Evolutionary conservation across 2,329 filamentous ascomycete genomes (phyloP).

Genomic region (Clarireedia monteithiana): DNA sequence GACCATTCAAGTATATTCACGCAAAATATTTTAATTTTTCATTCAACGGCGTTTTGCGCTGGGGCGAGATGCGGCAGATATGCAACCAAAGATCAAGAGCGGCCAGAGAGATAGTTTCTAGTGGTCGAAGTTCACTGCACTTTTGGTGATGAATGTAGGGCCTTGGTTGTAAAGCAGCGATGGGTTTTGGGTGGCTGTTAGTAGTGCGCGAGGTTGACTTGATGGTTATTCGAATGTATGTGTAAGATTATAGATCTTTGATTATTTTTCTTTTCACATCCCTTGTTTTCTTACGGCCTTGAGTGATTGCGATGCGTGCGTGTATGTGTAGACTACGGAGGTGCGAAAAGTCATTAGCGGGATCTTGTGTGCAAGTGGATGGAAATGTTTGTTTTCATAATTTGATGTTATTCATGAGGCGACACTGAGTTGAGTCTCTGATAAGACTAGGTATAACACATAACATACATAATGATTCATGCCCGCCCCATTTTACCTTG

Average conservation of each 20-base stretch:
- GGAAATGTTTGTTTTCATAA: too few relatives aligned
- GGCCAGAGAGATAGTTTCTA: constrained; percentile 1
- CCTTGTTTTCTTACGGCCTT: neutral
- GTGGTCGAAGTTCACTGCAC: neutral
- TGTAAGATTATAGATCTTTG: constrained; percentile 12
- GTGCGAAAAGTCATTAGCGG: too few relatives aligned
- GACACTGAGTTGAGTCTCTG: neutral
- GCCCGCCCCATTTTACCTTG: neutral
- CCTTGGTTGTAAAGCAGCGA: neutral
- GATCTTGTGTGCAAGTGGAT: too few relatives aligned
- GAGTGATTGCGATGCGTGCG: neutral
- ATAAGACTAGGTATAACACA: neutral
- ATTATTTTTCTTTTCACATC: neutral
- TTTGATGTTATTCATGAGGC: too few relatives aligned
- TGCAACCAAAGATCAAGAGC: neutral
- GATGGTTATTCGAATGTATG: neutral
- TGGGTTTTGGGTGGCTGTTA: neutral
- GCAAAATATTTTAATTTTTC: constrained; percentile 5
- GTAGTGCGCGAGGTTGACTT: too few relatives aligned
- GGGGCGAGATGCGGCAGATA: neutral
- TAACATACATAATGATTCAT: neutral
- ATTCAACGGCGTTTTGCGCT: constrained; percentile 1
- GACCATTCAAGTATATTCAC: neutral
- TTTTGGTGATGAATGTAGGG: neutral
- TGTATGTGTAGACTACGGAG: neutral